Conservation (phyloP, 2,329 filamentous ascomycete species). For the Lasiodiplodia sp. region DNA sequence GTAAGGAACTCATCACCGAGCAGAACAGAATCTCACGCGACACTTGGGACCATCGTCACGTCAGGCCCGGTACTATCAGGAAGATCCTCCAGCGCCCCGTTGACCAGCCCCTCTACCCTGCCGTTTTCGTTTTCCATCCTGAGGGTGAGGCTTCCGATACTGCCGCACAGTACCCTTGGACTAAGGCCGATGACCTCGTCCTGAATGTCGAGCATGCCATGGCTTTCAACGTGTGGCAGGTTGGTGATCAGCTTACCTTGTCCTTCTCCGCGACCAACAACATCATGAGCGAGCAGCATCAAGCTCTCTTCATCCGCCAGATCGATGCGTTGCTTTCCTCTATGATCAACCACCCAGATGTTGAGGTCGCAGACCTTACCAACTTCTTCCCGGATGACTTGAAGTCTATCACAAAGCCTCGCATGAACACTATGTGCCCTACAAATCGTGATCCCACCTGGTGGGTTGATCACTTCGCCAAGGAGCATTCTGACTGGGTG, state of each 20-base stretch:
- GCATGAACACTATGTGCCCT: slow-evolving; percentile 61
- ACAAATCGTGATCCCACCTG: slow-evolving; percentile 70
- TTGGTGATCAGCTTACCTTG: slow-evolving; percentile 33
- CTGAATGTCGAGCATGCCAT: slow-evolving; percentile 52
- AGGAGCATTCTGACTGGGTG: slow-evolving; percentile 60
- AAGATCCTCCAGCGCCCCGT: slow-evolving; percentile 39
- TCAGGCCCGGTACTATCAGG: slow-evolving; percentile 42
- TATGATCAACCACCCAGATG: slow-evolving; percentile 41
- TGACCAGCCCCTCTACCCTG: slow-evolving; percentile 42
- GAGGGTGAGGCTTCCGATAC: slow-evolving; percentile 21
- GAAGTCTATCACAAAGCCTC: slow-evolving; percentile 70
- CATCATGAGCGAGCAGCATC: slow-evolving; percentile 39
- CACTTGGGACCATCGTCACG: slow-evolving; percentile 38
- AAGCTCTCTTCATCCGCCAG: slow-evolving; percentile 41
- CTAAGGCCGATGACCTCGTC: slow-evolving; percentile 41
- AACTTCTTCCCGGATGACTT: slow-evolving; percentile 44
- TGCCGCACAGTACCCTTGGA: slow-evolving; percentile 36
- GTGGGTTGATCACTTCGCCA: slow-evolving; percentile 71
- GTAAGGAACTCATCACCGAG: slow-evolving; percentile 37
- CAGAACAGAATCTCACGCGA: slow-evolving; percentile 39
- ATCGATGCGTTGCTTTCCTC: slow-evolving; percentile 40
- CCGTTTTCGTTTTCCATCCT: slow-evolving; percentile 45
- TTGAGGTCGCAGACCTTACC: slow-evolving; percentile 36
- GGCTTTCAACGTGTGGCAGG: slow-evolving; percentile 48
- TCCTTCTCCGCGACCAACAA: slow-evolving; percentile 38